A percentile compares a stretch with the other conserved stretches of the same genome.
Evolutionary conservation across 805 yeast species (phyloP).

Genomic region (Teunomyces cretensis): DNA sequence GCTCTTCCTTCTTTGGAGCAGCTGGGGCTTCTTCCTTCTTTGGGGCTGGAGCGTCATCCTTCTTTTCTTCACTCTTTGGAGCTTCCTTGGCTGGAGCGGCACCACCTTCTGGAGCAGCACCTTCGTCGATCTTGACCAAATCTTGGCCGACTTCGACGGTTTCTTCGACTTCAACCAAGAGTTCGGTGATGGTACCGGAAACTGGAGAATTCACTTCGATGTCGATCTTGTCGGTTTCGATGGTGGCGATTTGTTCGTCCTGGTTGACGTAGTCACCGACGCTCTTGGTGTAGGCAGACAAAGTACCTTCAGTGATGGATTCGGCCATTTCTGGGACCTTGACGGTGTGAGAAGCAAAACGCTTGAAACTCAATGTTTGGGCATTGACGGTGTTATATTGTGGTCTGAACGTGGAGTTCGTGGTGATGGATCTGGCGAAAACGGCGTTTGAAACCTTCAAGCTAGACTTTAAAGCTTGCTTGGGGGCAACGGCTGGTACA

Average conservation of each 20-base stretch:
- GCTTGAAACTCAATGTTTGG: constrained; percentile 23
- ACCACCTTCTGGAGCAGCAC: constrained; percentile 63
- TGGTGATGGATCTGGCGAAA: constrained; percentile 19
- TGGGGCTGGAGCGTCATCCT: constrained; percentile 17
- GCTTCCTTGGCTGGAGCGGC: constrained; percentile 34
- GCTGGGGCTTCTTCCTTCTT: constrained; percentile 31
- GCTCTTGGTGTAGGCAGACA: constrained; percentile 61
- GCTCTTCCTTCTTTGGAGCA: constrained; percentile 33
- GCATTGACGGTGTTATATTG: constrained; percentile 2
- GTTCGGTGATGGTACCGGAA: constrained; percentile 83
- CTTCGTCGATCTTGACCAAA: constrained; percentile 80
- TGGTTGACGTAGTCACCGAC: constrained; percentile 86
- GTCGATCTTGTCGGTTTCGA: constrained; percentile 97
- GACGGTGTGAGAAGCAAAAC: constrained; percentile 50
- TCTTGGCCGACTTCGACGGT: constrained; percentile 97
- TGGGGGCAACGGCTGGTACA: constrained; percentile 17
- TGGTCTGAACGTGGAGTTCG: constrained; percentile 9
- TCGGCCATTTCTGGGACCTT: constrained; percentile 99
- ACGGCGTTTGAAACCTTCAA: constrained; percentile 14
- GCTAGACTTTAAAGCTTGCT: constrained; percentile 7
- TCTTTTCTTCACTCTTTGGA: constrained; percentile 20
- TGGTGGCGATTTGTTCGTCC: constrained; percentile 93
- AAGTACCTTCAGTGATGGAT: constrained; percentile 95
- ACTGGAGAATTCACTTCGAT: constrained; percentile 95
- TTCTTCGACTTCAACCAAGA: constrained; percentile 81